Evolutionary conservation across 148 eudicot species (phyloP), one percentile per base, ranked within the genome.

Genomic region (Chenopodium berlandieri): DNA sequence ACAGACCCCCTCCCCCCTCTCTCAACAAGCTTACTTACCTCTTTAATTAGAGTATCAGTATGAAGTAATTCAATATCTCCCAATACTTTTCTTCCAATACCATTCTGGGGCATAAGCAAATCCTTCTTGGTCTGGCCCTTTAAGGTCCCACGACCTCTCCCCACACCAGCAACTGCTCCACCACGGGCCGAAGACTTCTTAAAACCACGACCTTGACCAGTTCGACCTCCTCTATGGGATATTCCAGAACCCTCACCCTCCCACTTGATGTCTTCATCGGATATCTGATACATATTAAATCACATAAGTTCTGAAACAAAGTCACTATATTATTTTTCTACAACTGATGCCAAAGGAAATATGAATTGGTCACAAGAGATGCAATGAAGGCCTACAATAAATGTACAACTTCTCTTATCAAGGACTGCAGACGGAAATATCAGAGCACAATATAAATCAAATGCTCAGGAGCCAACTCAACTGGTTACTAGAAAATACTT

Each of bases 21-120:
- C 46, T 22, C 56, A 22, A 0, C 40, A 50, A 50, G 8, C 75
- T 71, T 19, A 74, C 79, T 81, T 77, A 91, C 94, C 91, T 89
- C 92, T 82, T 91, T 91, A 68, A 91, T 88, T 70, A 91, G 85
- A 68, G 91, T 87, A 83, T 89, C 91, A 52, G 94, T 91, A 80
- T 91, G 89, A 82, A 89, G 84, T 77, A 91, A 82, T 84, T 91
- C 91, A 74, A 91, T 91, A 86, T 91, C 92, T 81, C 83, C 88
- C 79, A 83, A 75, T 30, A 80, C 84, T 80, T 88, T 91, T 82
- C 83, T 91, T 65, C 89, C 89, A 81, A 88, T 81, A 78, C 90
- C 89, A 79, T 91, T 88, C 83, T 84, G 90, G 52, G 90, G 84
- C 71, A 85, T 60, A 78, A 54, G 76, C n/a, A 82, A 75, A 76